A percentile compares a stretch with the other conserved stretches of the same genome.
Conservation (phyloP, 441 rosid genomes). For the Iberis amara region DNA sequence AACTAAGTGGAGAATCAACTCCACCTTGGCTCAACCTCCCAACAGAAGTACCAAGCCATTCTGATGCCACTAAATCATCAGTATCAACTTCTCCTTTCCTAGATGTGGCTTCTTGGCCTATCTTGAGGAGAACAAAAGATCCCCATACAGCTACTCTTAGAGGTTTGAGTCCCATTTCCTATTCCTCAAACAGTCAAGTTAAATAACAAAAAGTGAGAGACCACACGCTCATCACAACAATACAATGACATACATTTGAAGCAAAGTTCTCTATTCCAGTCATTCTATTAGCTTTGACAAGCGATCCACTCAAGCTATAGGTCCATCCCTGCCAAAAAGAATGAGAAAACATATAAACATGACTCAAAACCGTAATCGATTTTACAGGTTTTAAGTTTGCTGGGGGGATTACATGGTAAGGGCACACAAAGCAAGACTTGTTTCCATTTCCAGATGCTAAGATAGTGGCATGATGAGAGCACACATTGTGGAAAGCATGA, state of each 20-base stretch:
- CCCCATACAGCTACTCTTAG: conserved; percentile 73
- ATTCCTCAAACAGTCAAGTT: conserved; percentile 24
- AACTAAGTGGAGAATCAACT: conserved; percentile 56
- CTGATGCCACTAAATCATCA: conserved; percentile 36
- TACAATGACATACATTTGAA: conserved; percentile 46
- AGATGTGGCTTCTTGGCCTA: conserved; percentile 34
- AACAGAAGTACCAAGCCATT: conserved; percentile 79
- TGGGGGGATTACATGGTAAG: conserved; percentile 63
- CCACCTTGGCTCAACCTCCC: conserved; percentile 50
- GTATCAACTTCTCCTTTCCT: conserved; percentile 28
- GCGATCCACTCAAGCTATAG: conserved; percentile 66
- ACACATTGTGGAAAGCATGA: conserved; percentile 77
- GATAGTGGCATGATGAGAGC: conserved; percentile 86
- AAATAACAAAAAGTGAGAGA: not conserved
- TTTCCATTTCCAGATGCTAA: conserved; percentile 70
- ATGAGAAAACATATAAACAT: not conserved
- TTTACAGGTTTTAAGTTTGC: not conserved
- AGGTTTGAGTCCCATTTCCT: conserved; percentile 80
- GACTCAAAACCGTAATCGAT: conserved; percentile 4
- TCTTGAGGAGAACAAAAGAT: conserved; percentile 75
- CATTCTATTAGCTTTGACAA: conserved; percentile 69
- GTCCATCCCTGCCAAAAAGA: conserved; percentile 70
- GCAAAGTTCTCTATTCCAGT: conserved; percentile 54
- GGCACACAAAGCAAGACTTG: conserved; percentile 82
- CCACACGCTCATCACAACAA: conserved; percentile 9